These are phyloP conservation scores for Colletotrichum sp. DNA, from an alignment of 2,329 filamentous ascomycete species.

Conservation along the genomic window DNA sequence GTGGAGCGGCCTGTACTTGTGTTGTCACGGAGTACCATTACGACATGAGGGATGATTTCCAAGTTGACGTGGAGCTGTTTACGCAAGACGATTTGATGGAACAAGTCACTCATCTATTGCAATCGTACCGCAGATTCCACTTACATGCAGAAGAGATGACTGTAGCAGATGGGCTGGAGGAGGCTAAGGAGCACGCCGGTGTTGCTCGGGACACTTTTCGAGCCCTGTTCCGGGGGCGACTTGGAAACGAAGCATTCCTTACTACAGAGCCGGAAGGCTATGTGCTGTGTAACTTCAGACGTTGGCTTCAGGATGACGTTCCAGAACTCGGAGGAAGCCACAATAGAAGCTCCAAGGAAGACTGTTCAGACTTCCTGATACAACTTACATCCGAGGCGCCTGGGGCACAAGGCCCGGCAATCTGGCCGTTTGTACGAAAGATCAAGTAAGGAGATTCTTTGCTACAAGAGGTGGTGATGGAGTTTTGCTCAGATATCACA, in stretches of 20 bases:
- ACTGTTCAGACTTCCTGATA: conserved; percentile 38
- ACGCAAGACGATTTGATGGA: conserved; percentile 30
- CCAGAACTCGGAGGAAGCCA: background rate
- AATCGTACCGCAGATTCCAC: conserved; percentile 40
- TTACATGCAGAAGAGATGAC: conserved; percentile 23
- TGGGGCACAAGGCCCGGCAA: conserved; percentile 21
- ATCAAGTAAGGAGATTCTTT: conserved; percentile 36
- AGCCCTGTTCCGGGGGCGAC: conserved; percentile 36
- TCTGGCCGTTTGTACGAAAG: conserved; percentile 51
- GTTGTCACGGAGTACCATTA: conserved; percentile 51
- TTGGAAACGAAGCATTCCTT: conserved; percentile 26
- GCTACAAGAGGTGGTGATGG: conserved; percentile 15
- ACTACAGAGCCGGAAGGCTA: conserved; percentile 12
- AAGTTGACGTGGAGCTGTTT: conserved; percentile 39
- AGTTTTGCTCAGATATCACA: conserved; percentile 2
- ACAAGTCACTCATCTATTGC: conserved; percentile 40
- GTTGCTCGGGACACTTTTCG: conserved; percentile 41
- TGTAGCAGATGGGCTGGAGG: conserved; percentile 6
- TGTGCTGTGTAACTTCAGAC: conserved; percentile 26
- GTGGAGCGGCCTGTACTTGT: conserved; percentile 50
- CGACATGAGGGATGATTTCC: conserved; percentile 34
- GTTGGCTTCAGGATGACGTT: background rate
- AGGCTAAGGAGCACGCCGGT: conserved; percentile 30
- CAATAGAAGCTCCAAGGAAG: conserved; percentile 9
- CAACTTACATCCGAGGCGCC: conserved; percentile 40